Conservation (phyloP, 2,329 filamentous ascomycete genomes). For the Alternaria metachromatica region DNA sequence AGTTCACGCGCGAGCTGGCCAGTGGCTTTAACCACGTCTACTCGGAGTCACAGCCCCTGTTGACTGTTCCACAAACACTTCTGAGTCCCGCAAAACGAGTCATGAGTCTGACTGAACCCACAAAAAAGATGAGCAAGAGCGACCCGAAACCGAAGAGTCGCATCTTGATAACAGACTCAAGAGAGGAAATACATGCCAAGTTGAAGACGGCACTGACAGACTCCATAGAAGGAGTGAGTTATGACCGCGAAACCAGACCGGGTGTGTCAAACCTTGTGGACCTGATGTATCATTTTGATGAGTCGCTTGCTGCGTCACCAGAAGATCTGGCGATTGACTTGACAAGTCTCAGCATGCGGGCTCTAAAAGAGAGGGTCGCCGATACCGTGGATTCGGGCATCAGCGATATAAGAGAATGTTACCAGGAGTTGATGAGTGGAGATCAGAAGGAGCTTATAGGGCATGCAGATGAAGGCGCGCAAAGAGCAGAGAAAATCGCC, state of each 20-base stretch:
- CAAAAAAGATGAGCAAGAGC: slow-evolving; percentile 94
- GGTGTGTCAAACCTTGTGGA: slow-evolving; percentile 89
- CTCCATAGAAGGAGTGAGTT: slow-evolving; percentile 69
- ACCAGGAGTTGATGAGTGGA: slow-evolving; percentile 59
- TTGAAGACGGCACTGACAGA: slow-evolving; percentile 80
- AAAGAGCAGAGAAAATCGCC: slow-evolving; percentile 68
- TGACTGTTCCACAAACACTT: slow-evolving; percentile 36
- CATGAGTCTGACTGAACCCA: slow-evolving; percentile 84
- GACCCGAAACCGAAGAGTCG: slow-evolving; percentile 73
- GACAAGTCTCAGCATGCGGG: slow-evolving; percentile 57
- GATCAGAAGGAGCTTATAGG: slow-evolving; percentile 63
- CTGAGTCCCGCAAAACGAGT: slow-evolving; percentile 74
- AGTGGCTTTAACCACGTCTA: slow-evolving; percentile 86
- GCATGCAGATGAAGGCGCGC: slow-evolving; percentile 65
- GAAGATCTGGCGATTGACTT: slow-evolving; percentile 58
- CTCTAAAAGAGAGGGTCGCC: slow-evolving; percentile 70
- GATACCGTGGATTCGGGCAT: slow-evolving; percentile 63
- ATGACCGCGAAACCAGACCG: slow-evolving; percentile 72
- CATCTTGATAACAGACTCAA: slow-evolving; percentile 79
- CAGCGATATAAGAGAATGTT: slow-evolving; percentile 63
- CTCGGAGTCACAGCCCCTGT: slow-evolving; percentile 47
- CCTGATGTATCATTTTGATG: slow-evolving; percentile 74
- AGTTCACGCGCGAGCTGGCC: slow-evolving; percentile 87
- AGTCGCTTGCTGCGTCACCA: slow-evolving; percentile 42
- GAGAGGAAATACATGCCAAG: slow-evolving; percentile 70